Evolutionary conservation across 768 basidiomycete genomes (phyloP), one percentile per base, ranked within the genome.

Genomic region (Zangia roseola): DNA sequence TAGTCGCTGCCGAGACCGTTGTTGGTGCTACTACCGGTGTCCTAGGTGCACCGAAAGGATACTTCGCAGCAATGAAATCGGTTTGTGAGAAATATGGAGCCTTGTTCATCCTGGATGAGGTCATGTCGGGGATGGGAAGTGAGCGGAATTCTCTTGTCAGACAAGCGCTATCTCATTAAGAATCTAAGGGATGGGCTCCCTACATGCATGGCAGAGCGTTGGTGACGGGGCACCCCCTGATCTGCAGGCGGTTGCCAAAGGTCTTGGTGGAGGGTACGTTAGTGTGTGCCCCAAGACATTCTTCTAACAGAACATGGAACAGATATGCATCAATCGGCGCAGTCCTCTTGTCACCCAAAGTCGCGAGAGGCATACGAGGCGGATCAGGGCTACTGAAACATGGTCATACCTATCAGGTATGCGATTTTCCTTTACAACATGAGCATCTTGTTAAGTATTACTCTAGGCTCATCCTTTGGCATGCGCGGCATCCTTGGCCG

Each of bases 61-160:
- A 94, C 64, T 87, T 94, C 61, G 80, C 80, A 64, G 88, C 87
- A 9, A 88, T 91, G 82, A 89, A 86, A 58, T 82, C 84, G 9
- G 86, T 91, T 20, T 90, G 88, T 56, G 79, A 86, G 34, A 90
- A 86, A 66, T 85, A 77, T 56, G 86, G 75, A 34, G 74, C 61
- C 37, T 68, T 95, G 16, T 85, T 93, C 65, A 90, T 94, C 35
- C 76, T 93, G 30, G 93, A 95, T 59, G 93, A 94, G 69, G 88
- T 94, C 39, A 93, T 94, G 91, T 83, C 84, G 61, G 91, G 91
- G 37, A 91, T 93, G 86, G 90, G 91, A 47, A 82, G 91, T 86
- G 61, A 69, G 88, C 74, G 33, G 28, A 44, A 28, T 21, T 47
- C 42, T 16, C n/a, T 44, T 35, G 26, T 31, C 19, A 9, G 12